These are phyloP conservation scores for Fusarium sp. DNA, from an alignment of 2,329 filamentous ascomycete species.

Conservation along the genomic window DNA sequence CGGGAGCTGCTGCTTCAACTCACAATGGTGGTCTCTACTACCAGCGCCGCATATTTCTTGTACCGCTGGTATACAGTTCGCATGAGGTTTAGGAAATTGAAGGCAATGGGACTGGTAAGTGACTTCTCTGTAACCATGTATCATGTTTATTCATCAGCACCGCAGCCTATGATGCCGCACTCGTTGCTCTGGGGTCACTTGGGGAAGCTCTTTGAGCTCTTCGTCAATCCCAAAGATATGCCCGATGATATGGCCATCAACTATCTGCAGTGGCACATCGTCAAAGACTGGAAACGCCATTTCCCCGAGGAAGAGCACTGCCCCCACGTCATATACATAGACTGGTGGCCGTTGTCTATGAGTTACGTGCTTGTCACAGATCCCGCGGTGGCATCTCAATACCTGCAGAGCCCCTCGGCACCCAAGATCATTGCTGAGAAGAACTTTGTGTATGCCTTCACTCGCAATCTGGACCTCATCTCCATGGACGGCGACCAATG, in stretches of 20 bases:
- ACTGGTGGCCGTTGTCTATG: constrained; percentile 4
- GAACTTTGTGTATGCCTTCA: constrained; percentile 10
- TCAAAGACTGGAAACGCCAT: background rate
- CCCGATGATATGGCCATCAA: constrained; percentile 7
- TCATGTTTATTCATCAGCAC: background rate
- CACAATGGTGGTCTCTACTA: background rate
- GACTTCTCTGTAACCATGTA: background rate
- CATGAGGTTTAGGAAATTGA: constrained; percentile 7
- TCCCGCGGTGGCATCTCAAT: background rate
- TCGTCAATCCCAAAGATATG: constrained; percentile 7
- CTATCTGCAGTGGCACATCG: background rate
- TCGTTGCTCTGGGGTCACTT: constrained; percentile 10
- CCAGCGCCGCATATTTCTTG: background rate
- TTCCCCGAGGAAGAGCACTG: background rate
- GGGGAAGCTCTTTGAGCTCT: constrained; percentile 3
- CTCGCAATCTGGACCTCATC: constrained; percentile 4
- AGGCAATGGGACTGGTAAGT: constrained; percentile 9
- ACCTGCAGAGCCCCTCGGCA: constrained; percentile 1
- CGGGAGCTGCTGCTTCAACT: background rate
- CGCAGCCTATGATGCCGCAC: constrained; percentile 5
- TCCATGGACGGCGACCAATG: constrained; percentile 7
- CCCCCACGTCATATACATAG: constrained; percentile 9
- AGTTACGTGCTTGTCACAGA: constrained; percentile 11
- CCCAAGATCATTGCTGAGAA: constrained; percentile 1
- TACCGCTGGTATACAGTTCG: constrained; percentile 10